Evolutionary conservation across 495 filamentous ascomycete genomes (phyloP).

Genomic region (Neurospora sublineolata): DNA sequence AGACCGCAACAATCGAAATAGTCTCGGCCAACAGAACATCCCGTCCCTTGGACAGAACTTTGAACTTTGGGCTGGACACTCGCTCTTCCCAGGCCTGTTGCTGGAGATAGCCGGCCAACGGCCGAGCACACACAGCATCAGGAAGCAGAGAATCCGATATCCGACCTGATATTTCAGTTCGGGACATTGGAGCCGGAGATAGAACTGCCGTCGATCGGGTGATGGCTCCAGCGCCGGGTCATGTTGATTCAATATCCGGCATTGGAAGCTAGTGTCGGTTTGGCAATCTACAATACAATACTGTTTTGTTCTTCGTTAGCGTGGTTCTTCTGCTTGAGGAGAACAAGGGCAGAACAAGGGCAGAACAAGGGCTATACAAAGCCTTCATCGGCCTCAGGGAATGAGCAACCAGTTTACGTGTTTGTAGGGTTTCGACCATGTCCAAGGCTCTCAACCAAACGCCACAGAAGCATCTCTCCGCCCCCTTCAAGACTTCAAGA

Average conservation of each 20-base stretch:
- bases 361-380: neutral
- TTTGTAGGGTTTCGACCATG: neutral
- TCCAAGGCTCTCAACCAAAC: neutral
- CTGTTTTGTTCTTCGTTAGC: neutral
- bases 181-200: neutral
- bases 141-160: neutral
- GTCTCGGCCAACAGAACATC: neutral
- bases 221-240: neutral
- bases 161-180: neutral
- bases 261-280: neutral
- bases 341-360: neutral
- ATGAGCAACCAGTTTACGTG: neutral
- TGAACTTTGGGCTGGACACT: neutral
- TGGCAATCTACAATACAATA: neutral
- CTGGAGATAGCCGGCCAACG: neutral
- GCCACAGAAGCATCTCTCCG: neutral
- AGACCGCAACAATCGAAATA: neutral
- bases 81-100: neutral
- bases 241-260: neutral
- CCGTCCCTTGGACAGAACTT: neutral
- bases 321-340: neutral
- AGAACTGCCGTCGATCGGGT: neutral
- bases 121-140: neutral
- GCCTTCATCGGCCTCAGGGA: neutral
- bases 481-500: neutral